Conservation (phyloP, 2,329 filamentous ascomycete species). For the Rhexocercosporidium sp. region DNA sequence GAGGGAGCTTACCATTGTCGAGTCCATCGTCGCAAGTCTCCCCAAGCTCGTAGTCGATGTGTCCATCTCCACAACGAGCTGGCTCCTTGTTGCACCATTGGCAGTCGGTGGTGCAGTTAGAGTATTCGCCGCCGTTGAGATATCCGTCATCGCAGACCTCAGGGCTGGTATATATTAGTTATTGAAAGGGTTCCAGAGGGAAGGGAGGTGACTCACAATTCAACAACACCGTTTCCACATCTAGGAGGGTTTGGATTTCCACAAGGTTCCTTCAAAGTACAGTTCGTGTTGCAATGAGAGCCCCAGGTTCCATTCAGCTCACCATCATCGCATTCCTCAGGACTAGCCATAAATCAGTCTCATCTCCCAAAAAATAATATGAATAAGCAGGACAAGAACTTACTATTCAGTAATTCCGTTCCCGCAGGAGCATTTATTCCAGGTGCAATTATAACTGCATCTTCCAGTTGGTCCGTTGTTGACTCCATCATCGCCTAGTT, state of each 20-base stretch:
- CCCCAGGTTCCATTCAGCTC: constrained; percentile 14
- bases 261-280: constrained; percentile 11
- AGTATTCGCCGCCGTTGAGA: constrained; percentile 4
- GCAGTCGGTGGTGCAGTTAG: constrained; percentile 19
- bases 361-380: neutral
- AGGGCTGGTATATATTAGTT: neutral
- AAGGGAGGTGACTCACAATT: neutral
- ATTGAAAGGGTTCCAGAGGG: neutral
- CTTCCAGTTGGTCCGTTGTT: neutral
- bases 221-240: constrained; percentile 12
- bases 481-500: neutral
- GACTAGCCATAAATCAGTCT: neutral
- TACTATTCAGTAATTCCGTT: constrained; percentile 16
- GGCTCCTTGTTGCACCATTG: neutral
- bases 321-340: constrained; percentile 20
- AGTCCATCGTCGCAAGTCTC: constrained; percentile 16
- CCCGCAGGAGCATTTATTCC: constrained; percentile 12
- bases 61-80: constrained; percentile 3
- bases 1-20: constrained; percentile 12
- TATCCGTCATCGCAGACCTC: constrained; percentile 15
- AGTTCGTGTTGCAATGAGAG: constrained; percentile 13
- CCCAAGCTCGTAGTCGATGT: constrained; percentile 2
- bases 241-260: constrained; percentile 11
- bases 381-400: neutral
- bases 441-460: constrained; percentile 12